These are phyloP conservation scores for Murraya paniculata DNA, from an alignment of 345 rosid genomes.

Conservation along the genomic window DNA sequence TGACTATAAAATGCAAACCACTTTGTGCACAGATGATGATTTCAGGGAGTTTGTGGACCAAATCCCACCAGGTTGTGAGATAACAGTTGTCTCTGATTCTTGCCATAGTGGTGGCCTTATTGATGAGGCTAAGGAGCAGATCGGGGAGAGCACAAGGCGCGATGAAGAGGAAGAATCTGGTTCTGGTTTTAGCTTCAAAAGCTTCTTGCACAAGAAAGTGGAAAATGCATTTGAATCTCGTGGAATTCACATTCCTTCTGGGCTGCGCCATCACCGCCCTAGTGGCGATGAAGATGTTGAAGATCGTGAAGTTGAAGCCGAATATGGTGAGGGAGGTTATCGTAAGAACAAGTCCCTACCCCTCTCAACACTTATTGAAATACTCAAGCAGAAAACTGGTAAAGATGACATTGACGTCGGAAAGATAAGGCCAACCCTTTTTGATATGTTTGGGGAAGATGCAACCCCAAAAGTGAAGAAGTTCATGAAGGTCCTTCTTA, in stretches of 20 bases:
- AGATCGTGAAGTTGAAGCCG: conserved; percentile 32
- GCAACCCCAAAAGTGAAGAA: conserved; percentile 93
- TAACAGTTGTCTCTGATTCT: conserved; percentile 86
- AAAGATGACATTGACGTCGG: conserved; percentile 78
- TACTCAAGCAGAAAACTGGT: conserved; percentile 85
- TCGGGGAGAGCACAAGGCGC: conserved; percentile 77
- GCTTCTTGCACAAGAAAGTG: conserved; percentile 48
- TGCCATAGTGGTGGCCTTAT: conserved; percentile 97
- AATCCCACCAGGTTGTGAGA: conserved; percentile 55
- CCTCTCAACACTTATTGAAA: conserved; percentile 78
- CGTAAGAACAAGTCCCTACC: conserved; percentile 68
- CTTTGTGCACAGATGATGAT: conserved; percentile 67
- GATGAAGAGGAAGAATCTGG: conserved; percentile 32
- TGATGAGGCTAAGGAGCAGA: conserved; percentile 91
- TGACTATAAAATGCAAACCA: background rate
- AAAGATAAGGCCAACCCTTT: conserved; percentile 78
- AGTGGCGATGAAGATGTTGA: conserved; percentile 35
- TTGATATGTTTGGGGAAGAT: conserved; percentile 82
- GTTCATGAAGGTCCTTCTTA: conserved; percentile 76
- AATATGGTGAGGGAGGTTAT: conserved; percentile 37
- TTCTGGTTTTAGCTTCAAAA: conserved; percentile 43
- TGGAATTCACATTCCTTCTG: conserved; percentile 58
- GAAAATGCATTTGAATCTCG: conserved; percentile 57
- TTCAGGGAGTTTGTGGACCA: conserved; percentile 79
- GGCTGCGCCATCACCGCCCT: conserved; percentile 34